These are phyloP conservation scores for Echria macrotheca DNA, from an alignment of 495 filamentous ascomycete species.

Conservation along the genomic window DNA sequence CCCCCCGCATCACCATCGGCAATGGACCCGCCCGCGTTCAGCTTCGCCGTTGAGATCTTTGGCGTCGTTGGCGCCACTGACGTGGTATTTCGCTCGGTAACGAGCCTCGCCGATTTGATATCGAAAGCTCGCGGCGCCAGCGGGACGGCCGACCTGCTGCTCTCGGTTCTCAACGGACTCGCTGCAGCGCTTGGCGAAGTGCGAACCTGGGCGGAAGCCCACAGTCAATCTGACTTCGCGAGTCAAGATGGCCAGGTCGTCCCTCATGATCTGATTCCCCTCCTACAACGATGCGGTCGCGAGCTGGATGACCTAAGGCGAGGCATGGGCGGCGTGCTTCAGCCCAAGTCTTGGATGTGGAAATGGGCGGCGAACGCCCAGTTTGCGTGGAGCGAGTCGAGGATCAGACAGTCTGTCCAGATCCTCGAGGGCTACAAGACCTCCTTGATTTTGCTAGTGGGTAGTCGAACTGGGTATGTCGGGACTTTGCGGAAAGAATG, in stretches of 20 bases:
- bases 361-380: background rate
- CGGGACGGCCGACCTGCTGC: background rate
- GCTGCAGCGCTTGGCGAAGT: background rate
- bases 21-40: background rate
- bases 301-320: background rate
- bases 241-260: background rate
- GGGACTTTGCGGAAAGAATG: too few species aligned
- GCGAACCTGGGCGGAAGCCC: background rate
- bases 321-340: background rate
- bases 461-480: background rate
- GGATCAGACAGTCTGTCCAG: background rate
- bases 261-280: background rate
- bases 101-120: background rate
- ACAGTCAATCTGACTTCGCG: background rate
- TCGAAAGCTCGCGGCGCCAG: background rate
- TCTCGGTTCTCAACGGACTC: background rate
- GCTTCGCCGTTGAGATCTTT: background rate
- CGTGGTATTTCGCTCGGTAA: background rate
- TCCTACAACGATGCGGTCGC: background rate
- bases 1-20: background rate
- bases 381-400: background rate
- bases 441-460: background rate
- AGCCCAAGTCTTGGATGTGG: background rate
- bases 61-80: background rate
- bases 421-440: background rate